Percentiles rank a stretch among this genome's conserved stretches.
Conservation (phyloP, 805 yeast genomes). For the Pichia occidentalis region DNA sequence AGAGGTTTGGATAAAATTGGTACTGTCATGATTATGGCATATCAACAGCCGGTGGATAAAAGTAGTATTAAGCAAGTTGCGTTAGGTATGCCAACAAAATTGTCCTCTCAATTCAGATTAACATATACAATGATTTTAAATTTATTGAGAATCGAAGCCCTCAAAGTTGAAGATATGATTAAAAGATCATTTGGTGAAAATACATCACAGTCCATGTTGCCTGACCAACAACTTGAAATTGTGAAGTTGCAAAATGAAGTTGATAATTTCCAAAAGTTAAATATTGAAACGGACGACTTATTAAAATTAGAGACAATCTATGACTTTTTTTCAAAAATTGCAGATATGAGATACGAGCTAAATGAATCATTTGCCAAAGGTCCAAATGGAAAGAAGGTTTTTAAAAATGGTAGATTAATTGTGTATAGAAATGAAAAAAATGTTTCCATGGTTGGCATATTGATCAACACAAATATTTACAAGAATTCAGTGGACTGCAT, state of each 20-base stretch:
- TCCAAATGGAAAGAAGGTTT: slow-evolving; percentile 40
- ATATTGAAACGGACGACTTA: slow-evolving; percentile 33
- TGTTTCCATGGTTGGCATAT: slow-evolving; percentile 5
- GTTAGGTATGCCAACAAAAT: slow-evolving; percentile 83
- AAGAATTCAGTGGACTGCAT: slow-evolving; percentile 18
- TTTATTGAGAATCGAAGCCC: slow-evolving; percentile 84
- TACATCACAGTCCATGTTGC: slow-evolving; percentile 73
- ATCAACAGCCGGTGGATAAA: slow-evolving; percentile 53
- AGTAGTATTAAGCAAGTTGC: slow-evolving; percentile 70
- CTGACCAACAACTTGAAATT: slow-evolving; percentile 73
- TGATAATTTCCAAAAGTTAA: slow-evolving; percentile 23
- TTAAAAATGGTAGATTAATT: slow-evolving; percentile 51
- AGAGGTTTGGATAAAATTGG: slow-evolving; percentile 93
- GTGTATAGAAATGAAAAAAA: slow-evolving; percentile 46
- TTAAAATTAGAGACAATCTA: slow-evolving; percentile 41
- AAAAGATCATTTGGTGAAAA: slow-evolving; percentile 93
- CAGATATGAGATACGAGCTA: slow-evolving; percentile 42
- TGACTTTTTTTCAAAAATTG: slow-evolving; percentile 27
- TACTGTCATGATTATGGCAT: slow-evolving; percentile 89
- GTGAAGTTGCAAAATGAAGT: slow-evolving; percentile 45
- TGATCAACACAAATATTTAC: background rate
- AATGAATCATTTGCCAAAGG: slow-evolving; percentile 41
- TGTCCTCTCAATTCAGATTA: slow-evolving; percentile 85
- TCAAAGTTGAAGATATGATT: slow-evolving; percentile 97
- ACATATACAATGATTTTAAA: slow-evolving; percentile 95